Evolutionary conservation across 179 eudicot genomes (phyloP).

Genomic region (Drosera spatulata): DNA sequence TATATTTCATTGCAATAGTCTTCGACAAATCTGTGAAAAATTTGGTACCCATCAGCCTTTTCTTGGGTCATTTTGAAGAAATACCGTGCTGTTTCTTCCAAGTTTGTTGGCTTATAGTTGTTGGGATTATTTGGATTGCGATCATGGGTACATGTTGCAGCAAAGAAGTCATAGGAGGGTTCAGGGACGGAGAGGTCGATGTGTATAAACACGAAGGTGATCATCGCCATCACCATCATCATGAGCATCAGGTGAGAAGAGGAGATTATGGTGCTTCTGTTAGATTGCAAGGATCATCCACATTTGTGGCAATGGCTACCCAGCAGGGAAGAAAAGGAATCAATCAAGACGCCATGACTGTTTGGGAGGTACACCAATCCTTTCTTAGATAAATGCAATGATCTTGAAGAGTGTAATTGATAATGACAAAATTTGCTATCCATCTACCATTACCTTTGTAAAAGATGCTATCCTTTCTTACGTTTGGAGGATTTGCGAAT

Average conservation of each 20-base stretch:
- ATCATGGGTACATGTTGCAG: slow-evolving; percentile 81
- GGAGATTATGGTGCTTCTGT: slow-evolving; percentile 46
- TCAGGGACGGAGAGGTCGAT: slow-evolving; percentile 15
- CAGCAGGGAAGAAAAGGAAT: slow-evolving; percentile 70
- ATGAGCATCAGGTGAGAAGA: slow-evolving; percentile 7
- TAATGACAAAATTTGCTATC: neutral
- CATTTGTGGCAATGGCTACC: slow-evolving; percentile 45
- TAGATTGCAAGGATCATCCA: slow-evolving; percentile 50
- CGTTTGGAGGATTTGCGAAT: neutral
- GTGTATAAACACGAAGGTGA: slow-evolving; percentile 13
- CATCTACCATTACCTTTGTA: neutral
- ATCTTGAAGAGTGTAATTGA: neutral
- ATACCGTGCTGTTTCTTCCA: neutral
- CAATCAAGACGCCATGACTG: slow-evolving; percentile 88
- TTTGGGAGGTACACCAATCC: slow-evolving; percentile 67
- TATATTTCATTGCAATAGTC: neutral
- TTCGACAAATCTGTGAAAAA: too few relatives aligned
- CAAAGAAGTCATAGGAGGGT: slow-evolving; percentile 18
- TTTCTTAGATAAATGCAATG: too few relatives aligned
- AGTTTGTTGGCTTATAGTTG: neutral
- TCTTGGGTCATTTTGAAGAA: neutral
- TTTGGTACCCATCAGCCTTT: too few relatives aligned
- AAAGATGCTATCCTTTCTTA: too few relatives aligned
- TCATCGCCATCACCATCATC: neutral
- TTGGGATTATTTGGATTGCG: neutral